Percentiles rank a stretch among this genome's conserved stretches.
Evolutionary conservation across 179 eudicot species (phyloP).

Genomic region (Heliamphora pulchella): DNA sequence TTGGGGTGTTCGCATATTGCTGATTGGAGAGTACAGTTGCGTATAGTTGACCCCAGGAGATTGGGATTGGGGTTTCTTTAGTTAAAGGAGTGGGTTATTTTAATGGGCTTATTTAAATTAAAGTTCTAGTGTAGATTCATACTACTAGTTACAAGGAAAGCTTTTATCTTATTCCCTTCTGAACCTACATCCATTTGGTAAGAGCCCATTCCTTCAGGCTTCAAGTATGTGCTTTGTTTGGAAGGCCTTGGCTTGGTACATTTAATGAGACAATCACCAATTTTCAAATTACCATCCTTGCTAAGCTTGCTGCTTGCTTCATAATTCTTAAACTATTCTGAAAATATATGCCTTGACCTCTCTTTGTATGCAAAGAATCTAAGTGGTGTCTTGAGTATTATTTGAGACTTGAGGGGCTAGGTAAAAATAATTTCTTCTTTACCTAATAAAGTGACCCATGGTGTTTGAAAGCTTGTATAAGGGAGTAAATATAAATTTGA

Average conservation of each 20-base stretch:
- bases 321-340: background rate
- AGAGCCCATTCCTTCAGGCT: too few relatives aligned
- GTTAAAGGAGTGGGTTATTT: background rate
- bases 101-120: background rate
- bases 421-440: background rate
- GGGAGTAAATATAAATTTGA: background rate
- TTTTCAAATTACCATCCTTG: background rate
- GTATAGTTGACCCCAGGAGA: background rate
- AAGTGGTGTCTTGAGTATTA: background rate
- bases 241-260: background rate
- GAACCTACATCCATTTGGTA: background rate
- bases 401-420: background rate
- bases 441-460: background rate
- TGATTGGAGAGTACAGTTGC: background rate
- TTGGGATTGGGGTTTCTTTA: background rate
- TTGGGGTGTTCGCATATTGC: background rate
- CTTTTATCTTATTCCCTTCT: conserved; percentile 3
- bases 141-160: background rate
- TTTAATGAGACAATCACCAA: background rate
- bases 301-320: background rate
- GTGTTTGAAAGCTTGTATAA: background rate
- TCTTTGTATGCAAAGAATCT: background rate
- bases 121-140: background rate
- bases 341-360: background rate
- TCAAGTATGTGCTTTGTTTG: background rate